These are phyloP conservation scores for Leishmania lainsoni DNA, from an alignment of 208 protist genomes.

Conservation along the genomic window DNA sequence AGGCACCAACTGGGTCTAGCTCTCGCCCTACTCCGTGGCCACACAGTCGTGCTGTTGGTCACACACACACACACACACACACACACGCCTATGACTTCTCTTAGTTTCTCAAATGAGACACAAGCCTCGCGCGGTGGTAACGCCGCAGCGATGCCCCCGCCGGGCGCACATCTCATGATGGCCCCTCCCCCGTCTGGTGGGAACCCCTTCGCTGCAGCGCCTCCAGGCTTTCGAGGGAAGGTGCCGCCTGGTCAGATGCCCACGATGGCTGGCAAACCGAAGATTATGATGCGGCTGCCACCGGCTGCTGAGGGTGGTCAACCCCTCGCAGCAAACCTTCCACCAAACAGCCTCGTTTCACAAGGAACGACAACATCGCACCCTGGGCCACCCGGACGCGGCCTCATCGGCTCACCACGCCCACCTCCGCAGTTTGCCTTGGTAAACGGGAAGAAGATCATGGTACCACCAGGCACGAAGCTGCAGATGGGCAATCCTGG, in stretches of 20 bases:
- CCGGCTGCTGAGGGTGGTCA: not conserved
- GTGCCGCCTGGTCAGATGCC: slow-evolving; percentile 10
- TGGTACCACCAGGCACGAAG: slow-evolving; percentile 35
- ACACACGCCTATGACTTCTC: not conserved
- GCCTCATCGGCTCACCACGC: not conserved
- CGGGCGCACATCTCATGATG: slow-evolving; percentile 11
- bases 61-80: not conserved
- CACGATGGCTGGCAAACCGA: slow-evolving; percentile 11
- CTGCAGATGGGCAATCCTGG: not conserved
- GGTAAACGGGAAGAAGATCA: slow-evolving; percentile 35
- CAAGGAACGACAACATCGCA: slow-evolving; percentile 1
- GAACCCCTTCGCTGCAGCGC: not conserved
- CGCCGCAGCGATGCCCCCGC: not conserved
- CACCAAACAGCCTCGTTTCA: slow-evolving; percentile 6
- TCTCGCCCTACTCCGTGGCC: not conserved
- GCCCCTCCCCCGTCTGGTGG: not conserved
- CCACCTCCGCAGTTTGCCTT: slow-evolving; percentile 4
- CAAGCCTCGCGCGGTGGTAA: not conserved
- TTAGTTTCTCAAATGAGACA: not conserved
- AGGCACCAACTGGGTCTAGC: not conserved
- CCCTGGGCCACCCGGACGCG: not conserved
- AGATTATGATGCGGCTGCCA: slow-evolving; percentile 8
- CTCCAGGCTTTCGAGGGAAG: slow-evolving; percentile 18
- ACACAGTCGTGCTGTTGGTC: not conserved
- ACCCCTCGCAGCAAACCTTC: not conserved